Conservation (phyloP, 257 asterid species). For the Haberlea rhodopensis region DNA sequence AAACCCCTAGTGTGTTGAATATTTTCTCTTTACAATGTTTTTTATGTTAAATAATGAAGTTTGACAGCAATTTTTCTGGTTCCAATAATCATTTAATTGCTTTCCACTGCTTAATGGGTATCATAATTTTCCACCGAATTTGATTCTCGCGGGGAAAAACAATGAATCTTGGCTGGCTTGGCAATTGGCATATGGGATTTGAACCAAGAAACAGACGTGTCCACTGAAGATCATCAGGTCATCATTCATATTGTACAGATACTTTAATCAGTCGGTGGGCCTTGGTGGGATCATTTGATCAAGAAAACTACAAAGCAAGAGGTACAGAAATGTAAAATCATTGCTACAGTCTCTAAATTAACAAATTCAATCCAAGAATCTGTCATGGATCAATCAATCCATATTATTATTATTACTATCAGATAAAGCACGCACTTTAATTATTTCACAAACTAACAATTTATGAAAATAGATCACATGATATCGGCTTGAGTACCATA, state of each 20-base stretch:
- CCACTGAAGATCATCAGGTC: constrained; percentile 16
- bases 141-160: constrained; percentile 14
- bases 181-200: background rate
- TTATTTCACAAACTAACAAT: too few species aligned
- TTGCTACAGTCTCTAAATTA: constrained; percentile 22
- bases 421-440: too few species aligned
- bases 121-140: background rate
- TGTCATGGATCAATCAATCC: too few species aligned
- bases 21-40: constrained; percentile 32
- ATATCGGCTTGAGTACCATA: too few species aligned
- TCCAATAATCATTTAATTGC: background rate
- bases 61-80: background rate
- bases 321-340: constrained; percentile 35
- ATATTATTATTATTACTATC: too few species aligned
- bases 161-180: constrained; percentile 4
- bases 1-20: constrained; percentile 45
- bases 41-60: background rate
- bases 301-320: constrained; percentile 25
- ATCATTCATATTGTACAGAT: constrained; percentile 37
- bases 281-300: constrained; percentile 24
- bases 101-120: background rate
- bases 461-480: too few species aligned
- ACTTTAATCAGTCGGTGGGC: constrained; percentile 45
- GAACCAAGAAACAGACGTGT: constrained; percentile 15
- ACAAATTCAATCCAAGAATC: constrained; percentile 33